These are phyloP conservation scores for Dendrobium officinale DNA, from an alignment of 106 monocot genomes.

Conservation along the genomic window DNA sequence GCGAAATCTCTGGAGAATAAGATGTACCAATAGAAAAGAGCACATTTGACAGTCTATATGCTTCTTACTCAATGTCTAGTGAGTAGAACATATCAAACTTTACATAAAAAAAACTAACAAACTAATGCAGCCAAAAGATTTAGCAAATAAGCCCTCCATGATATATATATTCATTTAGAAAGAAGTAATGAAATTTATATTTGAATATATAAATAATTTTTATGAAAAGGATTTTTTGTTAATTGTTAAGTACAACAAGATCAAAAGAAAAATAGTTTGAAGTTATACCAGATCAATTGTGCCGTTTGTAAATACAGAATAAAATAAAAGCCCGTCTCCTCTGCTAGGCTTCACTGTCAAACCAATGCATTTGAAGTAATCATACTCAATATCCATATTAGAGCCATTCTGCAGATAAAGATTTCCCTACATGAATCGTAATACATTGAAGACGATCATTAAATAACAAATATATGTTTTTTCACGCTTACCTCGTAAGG, in stretches of 20 bases:
- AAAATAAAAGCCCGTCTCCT: conserved; percentile 79
- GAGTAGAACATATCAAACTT: too few species aligned
- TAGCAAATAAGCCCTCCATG: background rate
- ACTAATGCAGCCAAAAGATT: too few species aligned
- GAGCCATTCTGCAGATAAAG: conserved; percentile 46
- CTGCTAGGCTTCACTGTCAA: conserved; percentile 67
- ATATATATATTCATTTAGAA: background rate
- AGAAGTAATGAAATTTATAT: background rate
- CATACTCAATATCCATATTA: conserved; percentile 68
- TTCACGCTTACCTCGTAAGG: conserved; percentile 54
- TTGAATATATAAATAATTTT: background rate
- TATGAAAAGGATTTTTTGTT: background rate
- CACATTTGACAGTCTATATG: too few species aligned
- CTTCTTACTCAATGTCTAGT: too few species aligned
- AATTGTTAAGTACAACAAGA: background rate
- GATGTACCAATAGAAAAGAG: too few species aligned
- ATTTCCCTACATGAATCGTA: background rate
- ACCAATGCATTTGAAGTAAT: conserved; percentile 67
- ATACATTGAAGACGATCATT: background rate
- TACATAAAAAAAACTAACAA: too few species aligned
- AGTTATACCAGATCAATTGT: conserved; percentile 59
- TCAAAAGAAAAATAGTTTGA: background rate
- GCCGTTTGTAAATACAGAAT: conserved; percentile 57
- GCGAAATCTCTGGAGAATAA: too few species aligned
- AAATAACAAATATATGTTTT: background rate